These are phyloP conservation scores for Quercus wislizeni DNA, from an alignment of 306 rosid species.

Conservation along the genomic window DNA sequence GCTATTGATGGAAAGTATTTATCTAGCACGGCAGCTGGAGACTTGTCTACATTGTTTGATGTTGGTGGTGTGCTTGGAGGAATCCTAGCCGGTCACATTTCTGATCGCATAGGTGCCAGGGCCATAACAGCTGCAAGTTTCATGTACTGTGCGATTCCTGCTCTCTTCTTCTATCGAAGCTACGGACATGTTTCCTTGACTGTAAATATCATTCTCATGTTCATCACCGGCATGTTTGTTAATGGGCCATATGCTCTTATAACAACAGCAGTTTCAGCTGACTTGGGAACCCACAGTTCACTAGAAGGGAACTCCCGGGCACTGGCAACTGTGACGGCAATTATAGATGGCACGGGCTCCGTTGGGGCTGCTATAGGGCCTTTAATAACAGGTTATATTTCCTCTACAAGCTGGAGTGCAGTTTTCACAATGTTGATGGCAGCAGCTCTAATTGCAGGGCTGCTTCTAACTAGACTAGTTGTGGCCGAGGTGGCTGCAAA, in stretches of 20 bases:
- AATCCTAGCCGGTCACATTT: conserved; percentile 90
- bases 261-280: conserved; percentile 96
- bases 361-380: conserved; percentile 98
- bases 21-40: conserved; percentile 73
- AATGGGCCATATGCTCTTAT: conserved; percentile 97
- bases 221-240: conserved; percentile 89
- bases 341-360: conserved; percentile 96
- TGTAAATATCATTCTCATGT: conserved; percentile 59
- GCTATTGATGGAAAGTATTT: conserved; percentile 85
- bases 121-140: conserved; percentile 98
- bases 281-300: conserved; percentile 94
- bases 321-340: conserved; percentile 91
- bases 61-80: conserved; percentile 96
- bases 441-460: conserved; percentile 84
- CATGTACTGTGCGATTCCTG: conserved; percentile 98
- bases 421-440: conserved; percentile 94
- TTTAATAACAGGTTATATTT: conserved; percentile 80
- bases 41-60: conserved; percentile 85
- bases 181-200: conserved; percentile 68
- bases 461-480: conserved; percentile 83
- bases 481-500: conserved; percentile 71
- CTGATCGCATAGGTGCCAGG: conserved; percentile 82
- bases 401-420: conserved; percentile 74
- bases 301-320: conserved; percentile 84
- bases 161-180: conserved; percentile 77